Evolutionary conservation across 768 basidiomycete genomes (phyloP).

Genomic region (Tephrocybe sp.): DNA sequence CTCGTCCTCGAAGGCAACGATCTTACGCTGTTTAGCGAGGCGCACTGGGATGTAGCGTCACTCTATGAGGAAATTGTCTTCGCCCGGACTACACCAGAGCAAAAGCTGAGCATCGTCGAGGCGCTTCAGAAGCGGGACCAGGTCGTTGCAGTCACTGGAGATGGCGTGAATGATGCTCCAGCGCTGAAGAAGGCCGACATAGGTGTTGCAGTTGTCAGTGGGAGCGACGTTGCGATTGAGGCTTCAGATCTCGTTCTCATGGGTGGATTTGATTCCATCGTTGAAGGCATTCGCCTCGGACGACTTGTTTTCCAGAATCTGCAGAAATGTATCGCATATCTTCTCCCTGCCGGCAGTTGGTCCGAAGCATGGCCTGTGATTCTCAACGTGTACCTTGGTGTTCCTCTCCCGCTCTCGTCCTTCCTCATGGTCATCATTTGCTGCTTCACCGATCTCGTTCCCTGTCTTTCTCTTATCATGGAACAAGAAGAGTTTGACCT

Average conservation of each 20-base stretch:
- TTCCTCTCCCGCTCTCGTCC: slow-evolving; percentile 54
- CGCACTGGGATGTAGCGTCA: slow-evolving; percentile 39
- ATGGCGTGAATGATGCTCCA: slow-evolving; percentile 54
- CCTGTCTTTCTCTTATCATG: slow-evolving; percentile 15
- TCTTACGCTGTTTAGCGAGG: slow-evolving; percentile 29
- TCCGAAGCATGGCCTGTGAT: slow-evolving; percentile 57
- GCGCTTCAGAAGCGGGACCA: slow-evolving; percentile 46
- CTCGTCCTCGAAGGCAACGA: slow-evolving; percentile 45
- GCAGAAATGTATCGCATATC: slow-evolving; percentile 44
- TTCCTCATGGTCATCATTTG: slow-evolving; percentile 17
- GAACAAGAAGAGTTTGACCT: slow-evolving; percentile 19
- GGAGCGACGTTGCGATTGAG: slow-evolving; percentile 47
- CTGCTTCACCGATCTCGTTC: slow-evolving; percentile 16
- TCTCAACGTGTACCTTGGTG: slow-evolving; percentile 53
- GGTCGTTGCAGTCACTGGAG: slow-evolving; percentile 52
- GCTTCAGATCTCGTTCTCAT: slow-evolving; percentile 41
- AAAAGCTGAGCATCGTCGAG: slow-evolving; percentile 56
- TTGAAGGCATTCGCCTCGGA: slow-evolving; percentile 54
- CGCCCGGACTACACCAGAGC: slow-evolving; percentile 53
- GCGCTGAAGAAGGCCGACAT: slow-evolving; percentile 52
- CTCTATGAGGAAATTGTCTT: slow-evolving; percentile 44
- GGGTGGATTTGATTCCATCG: slow-evolving; percentile 53
- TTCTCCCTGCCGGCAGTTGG: slow-evolving; percentile 51
- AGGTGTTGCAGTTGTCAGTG: slow-evolving; percentile 48
- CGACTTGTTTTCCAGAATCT: slow-evolving; percentile 57